Base-by-base conservation (phyloP, 805 yeast genomes). In the Yamadazyma paraphyllophila region DNA sequence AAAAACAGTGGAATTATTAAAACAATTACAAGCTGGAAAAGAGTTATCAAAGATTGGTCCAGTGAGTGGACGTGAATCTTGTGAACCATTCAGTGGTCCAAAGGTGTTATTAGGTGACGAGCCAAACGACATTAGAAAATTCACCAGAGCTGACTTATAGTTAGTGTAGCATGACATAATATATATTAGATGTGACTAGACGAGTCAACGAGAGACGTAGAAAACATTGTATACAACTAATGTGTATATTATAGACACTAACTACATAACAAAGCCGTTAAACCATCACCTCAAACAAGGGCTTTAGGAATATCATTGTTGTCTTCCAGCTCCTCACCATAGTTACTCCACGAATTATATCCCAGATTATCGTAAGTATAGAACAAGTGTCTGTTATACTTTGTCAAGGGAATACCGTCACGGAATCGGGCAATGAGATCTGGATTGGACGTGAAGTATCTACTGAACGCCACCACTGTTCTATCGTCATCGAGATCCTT, bases 11-110 rank as follows among this genome's bases (percentile, higher is more conserved):
- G 73, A 76, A 49, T 63, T 88, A 38, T 76, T 88, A 61, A 76
- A 81, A 52, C 81, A 76, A 45, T 72, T 87, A 52, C 81, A 80
- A 62, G 74, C 66, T 25, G 96, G 92, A 46, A 77, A 79, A 60
- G 38, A 41, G 11, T 41, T 46, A 29, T 71, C 71, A 36, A 59
- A 62, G 49, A 73, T 79, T n/a, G 96, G 96, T 24, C 91, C 92
- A 4, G 81, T 82, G 49, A 69, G 76, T 34, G 81, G 80, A 33
- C 81, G 96, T 69, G 75, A 71, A 35, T 70, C 82, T 26, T 88
- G 95, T 64, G 96, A 88, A 69, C 96, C 96, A 17, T 72, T 71
- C 59, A 74, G 82, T 35, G 92, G 90, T 25, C 78, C 77, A 51
- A 85, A 83, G 55, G 80, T 80, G 24, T 75, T 88, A 56, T 63